Evolutionary conservation across 306 rosid genomes (phyloP), one percentile per base, ranked within the genome.

Genomic region (Vachellia pachyceras): DNA sequence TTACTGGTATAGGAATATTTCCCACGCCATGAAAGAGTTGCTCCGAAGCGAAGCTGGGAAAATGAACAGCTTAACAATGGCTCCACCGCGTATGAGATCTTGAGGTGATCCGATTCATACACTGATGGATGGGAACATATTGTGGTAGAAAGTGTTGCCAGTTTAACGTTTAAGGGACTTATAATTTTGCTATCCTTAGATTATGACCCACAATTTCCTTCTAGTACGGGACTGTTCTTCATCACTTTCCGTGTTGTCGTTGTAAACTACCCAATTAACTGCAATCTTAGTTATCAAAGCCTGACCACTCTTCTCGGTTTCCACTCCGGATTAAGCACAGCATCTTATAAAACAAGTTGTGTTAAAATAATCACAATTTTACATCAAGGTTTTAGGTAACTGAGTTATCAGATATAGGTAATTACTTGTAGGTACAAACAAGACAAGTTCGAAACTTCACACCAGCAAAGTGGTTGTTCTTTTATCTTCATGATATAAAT

Each of bases 11-110:
- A 95, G 99, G 99, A 93, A 55, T 95, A 95, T 78, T 72, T 89
- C 77, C 99, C 99, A 1, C 85, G 91, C 60, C 99, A 95, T 52
- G 97, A 95, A 82, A 89, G 88, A 85, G 97, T 93, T 80, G 98
- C 97, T 41, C 86, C 99, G 9, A 91, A 90, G 94, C 84, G 86
- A 82, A 95, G 92, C 88, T 95, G 99, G 99, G 99, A 93, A 83
- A 89, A 25, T 47, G 97, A 90, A 40, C 90, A 86, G 33, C 76
- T 86, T 47, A 87, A 87, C 15, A 23, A 23, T 61, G 86, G 84
- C 85, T 65, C 91, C n/a, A 77, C 88, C 36, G 65, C 73, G 52
- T 72, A 79, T 82, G 90, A 88, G 20, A 86, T 85, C 69, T 85
- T 87, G 69, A 87, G 88, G 80, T 86, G 89, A 88, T 81, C n/a